These are phyloP conservation scores for Pestalotiopsis sp. DNA, from an alignment of 2,329 filamentous ascomycete genomes.

Conservation along the genomic window DNA sequence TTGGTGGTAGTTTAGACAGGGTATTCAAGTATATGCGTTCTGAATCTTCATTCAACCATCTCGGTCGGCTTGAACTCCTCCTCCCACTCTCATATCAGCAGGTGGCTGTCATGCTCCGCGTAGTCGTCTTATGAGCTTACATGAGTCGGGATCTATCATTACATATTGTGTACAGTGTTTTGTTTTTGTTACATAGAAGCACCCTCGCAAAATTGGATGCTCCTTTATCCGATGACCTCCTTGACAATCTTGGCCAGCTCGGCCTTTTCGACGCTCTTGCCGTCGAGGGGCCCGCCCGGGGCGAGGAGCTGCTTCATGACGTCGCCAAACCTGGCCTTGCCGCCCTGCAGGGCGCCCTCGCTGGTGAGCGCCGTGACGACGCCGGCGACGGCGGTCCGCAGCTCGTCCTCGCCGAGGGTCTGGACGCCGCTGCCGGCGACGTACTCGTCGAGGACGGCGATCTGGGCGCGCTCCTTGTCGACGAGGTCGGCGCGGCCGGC, in stretches of 20 bases:
- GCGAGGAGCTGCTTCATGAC: slow-evolving; percentile 64
- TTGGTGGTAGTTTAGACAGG: too few relatives aligned
- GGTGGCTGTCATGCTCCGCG: background rate
- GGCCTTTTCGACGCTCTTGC: slow-evolving; percentile 65
- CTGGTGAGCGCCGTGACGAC: slow-evolving; percentile 54
- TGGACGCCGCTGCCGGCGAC: slow-evolving; percentile 60
- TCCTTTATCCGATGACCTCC: slow-evolving; percentile 33
- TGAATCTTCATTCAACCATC: too few relatives aligned
- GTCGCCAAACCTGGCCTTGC: slow-evolving; percentile 56
- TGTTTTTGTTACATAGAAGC: background rate
- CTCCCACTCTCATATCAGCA: too few relatives aligned
- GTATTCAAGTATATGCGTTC: too few relatives aligned
- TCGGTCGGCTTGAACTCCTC: too few relatives aligned
- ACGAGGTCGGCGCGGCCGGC: slow-evolving; percentile 70
- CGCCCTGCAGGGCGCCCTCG: slow-evolving; percentile 37
- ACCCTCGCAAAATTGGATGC: background rate
- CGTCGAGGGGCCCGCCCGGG: slow-evolving; percentile 56
- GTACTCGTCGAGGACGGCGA: slow-evolving; percentile 68
- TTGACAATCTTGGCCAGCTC: slow-evolving; percentile 65
- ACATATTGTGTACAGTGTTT: background rate
- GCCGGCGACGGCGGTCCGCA: slow-evolving; percentile 54
- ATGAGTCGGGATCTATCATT: background rate
- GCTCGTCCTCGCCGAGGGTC: slow-evolving; percentile 59
- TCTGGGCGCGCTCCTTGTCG: slow-evolving; percentile 69
- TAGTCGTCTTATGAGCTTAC: background rate